A percentile compares a stretch with the other conserved stretches of the same genome.
Conservation (phyloP, 352 stramenopile species). For the Hyaloperonospora brassicae region DNA sequence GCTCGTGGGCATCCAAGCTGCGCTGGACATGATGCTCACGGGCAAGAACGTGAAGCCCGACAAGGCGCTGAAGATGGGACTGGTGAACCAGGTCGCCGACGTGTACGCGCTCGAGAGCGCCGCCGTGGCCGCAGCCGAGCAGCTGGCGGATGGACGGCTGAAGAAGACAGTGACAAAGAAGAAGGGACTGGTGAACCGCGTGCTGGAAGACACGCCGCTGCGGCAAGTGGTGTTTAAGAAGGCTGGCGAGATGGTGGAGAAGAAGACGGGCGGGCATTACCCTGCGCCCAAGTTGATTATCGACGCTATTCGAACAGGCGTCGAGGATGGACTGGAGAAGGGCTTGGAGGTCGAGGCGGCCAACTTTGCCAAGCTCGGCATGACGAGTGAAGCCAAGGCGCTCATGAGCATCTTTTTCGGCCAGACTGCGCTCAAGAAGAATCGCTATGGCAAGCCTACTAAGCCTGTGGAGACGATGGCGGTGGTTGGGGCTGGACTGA, state of each 20-base stretch:
- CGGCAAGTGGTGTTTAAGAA: conserved; percentile 92
- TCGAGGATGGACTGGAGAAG: conserved; percentile 72
- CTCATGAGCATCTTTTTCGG: conserved; percentile 98
- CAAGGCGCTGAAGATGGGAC: conserved; percentile 95
- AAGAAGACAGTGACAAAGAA: conserved; percentile 87
- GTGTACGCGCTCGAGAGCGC: conserved; percentile 85
- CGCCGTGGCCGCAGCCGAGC: conserved; percentile 83
- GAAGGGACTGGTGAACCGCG: conserved; percentile 76
- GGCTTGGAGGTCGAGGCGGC: conserved; percentile 90
- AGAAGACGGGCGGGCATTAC: conserved; percentile 97
- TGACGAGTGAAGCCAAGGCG: conserved; percentile 91
- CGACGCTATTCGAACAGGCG: conserved; percentile 77
- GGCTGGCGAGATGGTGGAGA: conserved; percentile 92
- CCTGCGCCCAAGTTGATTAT: conserved; percentile 93
- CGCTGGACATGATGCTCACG: conserved; percentile 97
- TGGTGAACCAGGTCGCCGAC: conserved; percentile 94
- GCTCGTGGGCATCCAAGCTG: conserved; percentile 88
- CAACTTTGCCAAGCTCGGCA: conserved; percentile 94
- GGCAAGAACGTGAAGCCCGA: conserved; percentile 93
- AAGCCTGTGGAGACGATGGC: conserved; percentile 89
- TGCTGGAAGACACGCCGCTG: conserved; percentile 92
- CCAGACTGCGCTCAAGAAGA: conserved; percentile 97
- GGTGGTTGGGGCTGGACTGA: conserved; percentile 96
- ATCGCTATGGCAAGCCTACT: conserved; percentile 87
- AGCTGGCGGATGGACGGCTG: conserved; percentile 86